A percentile compares a stretch with the other conserved stretches of the same genome.
These are phyloP conservation scores for Zopfochytrium polystomum DNA, from an alignment of 371 early-diverging fungal genomes.

Conservation along the genomic window DNA sequence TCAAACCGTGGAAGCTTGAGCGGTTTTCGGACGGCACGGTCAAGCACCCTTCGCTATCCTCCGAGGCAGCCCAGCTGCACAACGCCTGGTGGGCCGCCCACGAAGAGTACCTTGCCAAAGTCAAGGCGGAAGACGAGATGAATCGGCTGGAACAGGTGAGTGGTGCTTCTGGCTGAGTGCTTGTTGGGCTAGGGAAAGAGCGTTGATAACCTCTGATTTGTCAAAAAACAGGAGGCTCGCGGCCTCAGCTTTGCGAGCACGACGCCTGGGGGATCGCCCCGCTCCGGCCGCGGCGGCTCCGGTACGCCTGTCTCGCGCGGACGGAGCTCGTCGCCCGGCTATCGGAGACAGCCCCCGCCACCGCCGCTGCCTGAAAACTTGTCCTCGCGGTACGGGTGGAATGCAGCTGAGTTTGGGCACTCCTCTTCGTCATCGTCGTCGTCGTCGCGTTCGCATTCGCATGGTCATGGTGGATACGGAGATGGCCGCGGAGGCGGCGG, in stretches of 20 bases:
- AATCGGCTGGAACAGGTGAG: too few species aligned
- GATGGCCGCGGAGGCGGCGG: neutral
- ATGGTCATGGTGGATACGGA: neutral
- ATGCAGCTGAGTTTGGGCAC: neutral
- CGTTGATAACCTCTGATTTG: neutral
- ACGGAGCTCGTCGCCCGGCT: neutral
- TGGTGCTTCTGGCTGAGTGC: neutral
- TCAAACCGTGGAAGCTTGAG: constrained; percentile 81
- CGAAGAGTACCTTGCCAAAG: constrained; percentile 18
- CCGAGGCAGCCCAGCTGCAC: neutral
- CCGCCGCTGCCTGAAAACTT: neutral
- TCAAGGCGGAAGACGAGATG: constrained; percentile 30
- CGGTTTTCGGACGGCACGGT: constrained; percentile 36
- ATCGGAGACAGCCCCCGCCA: neutral
- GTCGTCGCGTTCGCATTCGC: neutral
- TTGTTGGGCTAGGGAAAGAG: constrained; percentile 15
- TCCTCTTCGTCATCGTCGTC: neutral
- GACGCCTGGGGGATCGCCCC: neutral
- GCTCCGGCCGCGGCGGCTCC: neutral
- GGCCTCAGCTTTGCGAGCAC: neutral
- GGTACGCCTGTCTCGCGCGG: neutral
- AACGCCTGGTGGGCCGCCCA: constrained; percentile 11
- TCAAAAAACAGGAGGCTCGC: neutral
- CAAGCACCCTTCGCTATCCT: constrained; percentile 17
- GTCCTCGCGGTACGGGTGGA: neutral